Evolutionary conservation across 441 rosid species (phyloP).

Genomic region (Syzygium syzygioides): DNA sequence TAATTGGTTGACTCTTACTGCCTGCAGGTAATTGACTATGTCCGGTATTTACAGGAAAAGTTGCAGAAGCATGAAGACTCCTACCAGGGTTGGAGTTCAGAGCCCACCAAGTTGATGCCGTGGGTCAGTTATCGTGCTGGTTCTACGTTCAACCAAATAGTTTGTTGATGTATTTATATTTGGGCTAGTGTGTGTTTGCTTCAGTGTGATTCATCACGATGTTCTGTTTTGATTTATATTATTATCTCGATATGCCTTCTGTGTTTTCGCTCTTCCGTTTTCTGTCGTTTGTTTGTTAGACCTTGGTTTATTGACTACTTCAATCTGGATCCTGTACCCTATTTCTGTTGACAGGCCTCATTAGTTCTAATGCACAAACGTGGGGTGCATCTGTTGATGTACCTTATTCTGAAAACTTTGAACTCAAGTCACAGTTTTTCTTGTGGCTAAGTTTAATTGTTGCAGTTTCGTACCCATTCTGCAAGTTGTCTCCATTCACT

Average conservation of each 20-base stretch:
- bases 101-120: constrained; percentile 64
- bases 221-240: background rate
- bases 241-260: background rate
- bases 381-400: background rate
- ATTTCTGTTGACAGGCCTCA: background rate
- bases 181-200: background rate
- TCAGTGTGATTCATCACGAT: background rate
- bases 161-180: background rate
- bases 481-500: background rate
- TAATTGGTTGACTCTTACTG: constrained; percentile 10
- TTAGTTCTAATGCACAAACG: background rate
- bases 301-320: background rate
- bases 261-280: background rate
- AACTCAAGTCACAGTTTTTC: background rate
- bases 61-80: constrained; percentile 63
- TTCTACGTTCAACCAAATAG: background rate
- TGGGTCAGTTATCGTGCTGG: constrained; percentile 38
- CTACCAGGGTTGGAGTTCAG: constrained; percentile 59
- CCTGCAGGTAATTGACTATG: constrained; percentile 64
- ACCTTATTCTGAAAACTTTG: background rate
- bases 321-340: background rate
- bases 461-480: background rate
- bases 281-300: background rate
- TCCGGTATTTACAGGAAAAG: constrained; percentile 53
- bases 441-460: background rate